Evolutionary conservation across 148 eudicot genomes (phyloP), one percentile per base, ranked within the genome.

Genomic region (Cornus florida): DNA sequence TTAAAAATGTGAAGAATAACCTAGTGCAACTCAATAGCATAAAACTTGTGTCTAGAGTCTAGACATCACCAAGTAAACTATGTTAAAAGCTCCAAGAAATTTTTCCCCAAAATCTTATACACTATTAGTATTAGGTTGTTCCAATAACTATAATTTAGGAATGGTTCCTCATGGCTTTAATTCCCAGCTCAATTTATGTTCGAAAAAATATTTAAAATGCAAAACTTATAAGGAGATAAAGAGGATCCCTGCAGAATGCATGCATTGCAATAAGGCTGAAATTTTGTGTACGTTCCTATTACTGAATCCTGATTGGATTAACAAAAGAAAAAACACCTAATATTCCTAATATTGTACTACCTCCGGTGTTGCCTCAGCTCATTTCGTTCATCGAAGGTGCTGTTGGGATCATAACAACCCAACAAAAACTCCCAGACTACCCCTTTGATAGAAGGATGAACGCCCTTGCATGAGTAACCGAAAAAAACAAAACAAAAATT

Each of bases 331-430:
- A 22, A 59, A 28, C 77, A 3, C 48, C 48, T 43, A 43, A 43
- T 43, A 43, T 43, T 43, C 48, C 48, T 43, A 43, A 4, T 35
- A 43, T 43, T 43, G 48, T 43, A 43, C 48, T 79, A 88, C 91
- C 98, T 95, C 81, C 98, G 83, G 32, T 78, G 87, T 82, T 88
- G 86, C 80, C 97, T 92, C 81, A 93, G 83, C 53, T 85, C 82
- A 86, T 88, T 88, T 81, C 98, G 86, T 79, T 92, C 97, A 74
- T 92, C 91, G 13, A 74, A 86, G 11, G 97, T 93, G 87, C 97
- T 92, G 83, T 90, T 89, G 59, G 98, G 94, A 87, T 87, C 97
- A 80, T 85, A 95, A 86, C 98, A 93, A 80, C 98, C 98, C 89
- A 93, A 85, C 85, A 95, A 85, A 80, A 93, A 95, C 80, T 95